phyloP scores from a whole-genome alignment of 1,284 basidiomycete species.

The Microbotryomycetes sp. region DNA sequence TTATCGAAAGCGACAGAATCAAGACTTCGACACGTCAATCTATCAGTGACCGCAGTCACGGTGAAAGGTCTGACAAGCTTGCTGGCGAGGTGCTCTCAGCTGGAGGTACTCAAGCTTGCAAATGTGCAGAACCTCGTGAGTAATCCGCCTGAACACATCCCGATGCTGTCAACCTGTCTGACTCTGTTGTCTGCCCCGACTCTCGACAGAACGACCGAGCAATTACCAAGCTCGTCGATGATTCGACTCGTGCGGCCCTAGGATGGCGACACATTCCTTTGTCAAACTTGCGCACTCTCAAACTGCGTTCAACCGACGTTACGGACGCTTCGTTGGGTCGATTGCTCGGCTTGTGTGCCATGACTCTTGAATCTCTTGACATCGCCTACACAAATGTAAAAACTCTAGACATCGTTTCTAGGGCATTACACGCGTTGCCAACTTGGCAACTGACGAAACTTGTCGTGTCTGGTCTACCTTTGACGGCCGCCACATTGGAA shows the following conservation, averaged over 20 bases:
- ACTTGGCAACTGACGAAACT: constrained; percentile 31
- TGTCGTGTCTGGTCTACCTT: constrained; percentile 32
- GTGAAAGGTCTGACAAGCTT: constrained; percentile 30
- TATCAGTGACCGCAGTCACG: constrained; percentile 34
- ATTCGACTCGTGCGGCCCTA: constrained; percentile 12
- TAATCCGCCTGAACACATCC: too few species aligned
- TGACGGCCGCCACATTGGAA: constrained; percentile 25
- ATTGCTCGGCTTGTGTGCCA: constrained; percentile 31
- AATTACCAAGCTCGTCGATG: constrained; percentile 20
- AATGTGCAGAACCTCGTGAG: constrained; percentile 28
- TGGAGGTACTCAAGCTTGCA: constrained; percentile 36
- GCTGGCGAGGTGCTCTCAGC: constrained; percentile 23
- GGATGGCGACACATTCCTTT: constrained; percentile 26
- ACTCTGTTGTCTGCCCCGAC: too few species aligned
- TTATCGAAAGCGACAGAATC: constrained; percentile 24
- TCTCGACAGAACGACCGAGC: constrained; percentile 25
- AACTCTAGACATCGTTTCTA: constrained; percentile 33
- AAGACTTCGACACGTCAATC: constrained; percentile 23
- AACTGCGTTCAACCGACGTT: constrained; percentile 34
- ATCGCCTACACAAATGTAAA: constrained; percentile 34
- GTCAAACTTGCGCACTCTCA: constrained; percentile 32
- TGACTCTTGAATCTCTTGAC: constrained; percentile 32
- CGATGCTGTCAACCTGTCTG: neutral
- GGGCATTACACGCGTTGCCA: constrained; percentile 18
- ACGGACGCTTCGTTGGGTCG: constrained; percentile 33